Evolutionary conservation across 208 protist species (phyloP).

Genomic region (Entamoeba histolytica): DNA sequence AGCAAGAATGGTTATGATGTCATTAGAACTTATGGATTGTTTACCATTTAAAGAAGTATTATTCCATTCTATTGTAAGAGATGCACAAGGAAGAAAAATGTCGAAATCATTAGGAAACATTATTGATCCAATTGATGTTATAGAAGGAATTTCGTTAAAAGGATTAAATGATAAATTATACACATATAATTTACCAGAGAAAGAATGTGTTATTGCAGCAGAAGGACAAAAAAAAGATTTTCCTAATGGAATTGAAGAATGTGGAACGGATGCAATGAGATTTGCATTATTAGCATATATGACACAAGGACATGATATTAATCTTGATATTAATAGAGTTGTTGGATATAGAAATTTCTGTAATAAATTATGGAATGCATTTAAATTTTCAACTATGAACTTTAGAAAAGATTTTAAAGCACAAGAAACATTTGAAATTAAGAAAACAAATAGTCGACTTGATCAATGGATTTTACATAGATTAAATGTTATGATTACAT

Average conservation of each 20-base stretch:
- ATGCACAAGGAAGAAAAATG: slow-evolving; percentile 98
- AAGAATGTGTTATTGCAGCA: slow-evolving; percentile 24
- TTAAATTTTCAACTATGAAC: slow-evolving; percentile 60
- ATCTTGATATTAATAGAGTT: slow-evolving; percentile 86
- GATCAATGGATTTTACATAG: slow-evolving; percentile 77
- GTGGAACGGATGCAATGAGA: slow-evolving; percentile 91
- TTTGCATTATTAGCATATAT: slow-evolving; percentile 90
- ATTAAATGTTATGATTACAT: slow-evolving; percentile 51
- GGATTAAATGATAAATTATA: slow-evolving; percentile 61
- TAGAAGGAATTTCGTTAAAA: slow-evolving; percentile 75
- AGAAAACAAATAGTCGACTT: background rate
- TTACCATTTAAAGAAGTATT: slow-evolving; percentile 56
- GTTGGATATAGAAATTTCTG: slow-evolving; percentile 47
- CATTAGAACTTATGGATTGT: slow-evolving; percentile 66
- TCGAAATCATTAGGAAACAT: slow-evolving; percentile 97
- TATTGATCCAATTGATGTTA: slow-evolving; percentile 96
- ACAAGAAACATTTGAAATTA: background rate
- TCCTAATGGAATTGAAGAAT: slow-evolving; percentile 55
- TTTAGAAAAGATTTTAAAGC: background rate
- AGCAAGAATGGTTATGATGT: slow-evolving; percentile 98
- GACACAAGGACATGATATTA: slow-evolving; percentile 50
- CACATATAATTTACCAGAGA: slow-evolving; percentile 23
- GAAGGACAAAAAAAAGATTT: slow-evolving; percentile 31
- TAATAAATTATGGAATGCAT: slow-evolving; percentile 44
- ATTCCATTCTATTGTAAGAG: slow-evolving; percentile 93